These are phyloP conservation scores for Alternaria novae-zelandiae DNA, from an alignment of 2,329 filamentous ascomycete species.

Conservation along the genomic window DNA sequence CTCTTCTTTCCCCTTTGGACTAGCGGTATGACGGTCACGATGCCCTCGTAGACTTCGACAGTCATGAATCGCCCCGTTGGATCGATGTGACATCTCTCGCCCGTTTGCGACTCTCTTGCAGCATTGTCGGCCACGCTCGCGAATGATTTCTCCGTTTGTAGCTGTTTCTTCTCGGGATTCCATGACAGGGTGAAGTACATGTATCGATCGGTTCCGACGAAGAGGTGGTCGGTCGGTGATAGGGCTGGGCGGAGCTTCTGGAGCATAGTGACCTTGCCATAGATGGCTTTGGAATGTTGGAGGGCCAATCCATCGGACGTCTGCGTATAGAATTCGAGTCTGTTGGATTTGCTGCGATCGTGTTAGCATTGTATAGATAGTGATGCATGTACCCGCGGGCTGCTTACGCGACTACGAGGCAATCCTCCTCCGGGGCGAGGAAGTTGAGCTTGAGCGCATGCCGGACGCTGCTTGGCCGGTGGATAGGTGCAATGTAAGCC, in stretches of 20 bases:
- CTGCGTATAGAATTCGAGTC: constrained; percentile 81
- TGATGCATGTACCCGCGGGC: background rate
- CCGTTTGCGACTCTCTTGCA: constrained; percentile 77
- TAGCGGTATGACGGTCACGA: constrained; percentile 69
- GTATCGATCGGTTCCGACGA: constrained; percentile 87
- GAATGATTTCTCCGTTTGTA: constrained; percentile 65
- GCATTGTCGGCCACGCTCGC: constrained; percentile 67
- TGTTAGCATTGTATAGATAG: constrained; percentile 13
- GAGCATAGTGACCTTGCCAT: constrained; percentile 86
- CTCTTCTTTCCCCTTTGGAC: constrained; percentile 60
- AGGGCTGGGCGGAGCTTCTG: constrained; percentile 78
- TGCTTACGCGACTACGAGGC: constrained; percentile 84
- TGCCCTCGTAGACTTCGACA: constrained; percentile 71
- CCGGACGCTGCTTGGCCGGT: constrained; percentile 87
- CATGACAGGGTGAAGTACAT: constrained; percentile 91
- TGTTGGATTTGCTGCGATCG: constrained; percentile 72
- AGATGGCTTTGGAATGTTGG: constrained; percentile 73
- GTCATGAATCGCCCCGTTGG: constrained; percentile 74
- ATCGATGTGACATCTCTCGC: constrained; percentile 83
- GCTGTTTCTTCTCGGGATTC: constrained; percentile 65
- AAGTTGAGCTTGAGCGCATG: constrained; percentile 85
- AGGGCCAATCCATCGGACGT: constrained; percentile 66
- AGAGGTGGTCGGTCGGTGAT: constrained; percentile 80
- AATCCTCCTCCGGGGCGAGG: constrained; percentile 75
- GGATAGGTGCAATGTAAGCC: constrained; percentile 94